Percentiles rank a stretch among this genome's conserved stretches.
These are phyloP conservation scores for Chaetomium sp. DNA, from an alignment of 2,329 filamentous ascomycete species.

Conservation along the genomic window DNA sequence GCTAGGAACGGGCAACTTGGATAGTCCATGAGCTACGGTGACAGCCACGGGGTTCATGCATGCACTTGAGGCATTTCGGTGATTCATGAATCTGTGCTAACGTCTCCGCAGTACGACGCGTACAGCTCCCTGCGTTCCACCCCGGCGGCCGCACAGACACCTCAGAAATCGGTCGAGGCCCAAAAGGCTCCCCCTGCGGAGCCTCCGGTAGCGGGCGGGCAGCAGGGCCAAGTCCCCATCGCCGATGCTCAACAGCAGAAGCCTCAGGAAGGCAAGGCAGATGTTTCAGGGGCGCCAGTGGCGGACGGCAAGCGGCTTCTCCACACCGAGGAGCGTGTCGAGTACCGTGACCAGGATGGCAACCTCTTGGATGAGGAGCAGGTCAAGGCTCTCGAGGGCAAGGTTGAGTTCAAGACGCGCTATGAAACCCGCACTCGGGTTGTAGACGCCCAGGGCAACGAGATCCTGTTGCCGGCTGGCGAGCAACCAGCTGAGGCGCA, in stretches of 20 bases:
- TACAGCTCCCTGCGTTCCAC: slow-evolving; percentile 44
- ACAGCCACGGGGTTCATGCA: slow-evolving; percentile 13
- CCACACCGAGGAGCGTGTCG: slow-evolving; percentile 75
- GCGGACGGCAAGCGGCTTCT: slow-evolving; percentile 52
- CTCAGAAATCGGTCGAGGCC: slow-evolving; percentile 29
- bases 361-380: slow-evolving; percentile 84
- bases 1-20: not conserved
- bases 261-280: slow-evolving; percentile 34
- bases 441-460: slow-evolving; percentile 77
- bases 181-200: slow-evolving; percentile 26
- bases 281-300: slow-evolving; percentile 54
- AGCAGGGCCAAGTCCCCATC: slow-evolving; percentile 38
- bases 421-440: slow-evolving; percentile 94
- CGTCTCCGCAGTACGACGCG: slow-evolving; percentile 49
- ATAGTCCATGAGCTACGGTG: slow-evolving; percentile 6
- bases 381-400: slow-evolving; percentile 81
- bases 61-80: not conserved
- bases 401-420: slow-evolving; percentile 92
- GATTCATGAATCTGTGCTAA: slow-evolving; percentile 22
- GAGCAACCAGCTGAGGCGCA: slow-evolving; percentile 38
- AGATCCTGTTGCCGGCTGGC: slow-evolving; percentile 57
- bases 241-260: slow-evolving; percentile 36
- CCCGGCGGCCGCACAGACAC: slow-evolving; percentile 32
- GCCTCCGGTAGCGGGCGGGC: slow-evolving; percentile 30
- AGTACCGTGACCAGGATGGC: slow-evolving; percentile 93